A percentile compares a stretch with the other conserved stretches of the same genome.
These are phyloP conservation scores for Globisporangium emineosum DNA, from an alignment of 352 stramenopile genomes.

Conservation along the genomic window DNA sequence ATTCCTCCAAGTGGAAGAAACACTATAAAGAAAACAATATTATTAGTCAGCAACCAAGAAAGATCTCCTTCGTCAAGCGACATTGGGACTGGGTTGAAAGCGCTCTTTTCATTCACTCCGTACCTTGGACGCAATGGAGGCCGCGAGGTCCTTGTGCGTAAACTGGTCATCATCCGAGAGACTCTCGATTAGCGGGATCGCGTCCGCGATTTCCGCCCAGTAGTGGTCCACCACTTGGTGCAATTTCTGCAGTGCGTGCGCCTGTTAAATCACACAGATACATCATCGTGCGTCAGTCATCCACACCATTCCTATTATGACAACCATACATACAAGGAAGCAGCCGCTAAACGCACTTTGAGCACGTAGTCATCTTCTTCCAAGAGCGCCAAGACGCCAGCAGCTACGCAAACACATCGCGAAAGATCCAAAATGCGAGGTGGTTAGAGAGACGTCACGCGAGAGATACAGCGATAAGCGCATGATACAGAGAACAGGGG, in stretches of 20 bases:
- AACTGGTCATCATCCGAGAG: constrained; percentile 94
- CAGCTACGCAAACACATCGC: constrained; percentile 40
- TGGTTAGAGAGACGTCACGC: background rate
- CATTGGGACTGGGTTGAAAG: background rate
- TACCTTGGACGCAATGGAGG: constrained; percentile 89
- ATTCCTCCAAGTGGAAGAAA: constrained; percentile 99
- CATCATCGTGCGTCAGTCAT: constrained; percentile 10
- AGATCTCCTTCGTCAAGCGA: too few relatives aligned
- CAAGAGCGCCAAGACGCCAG: constrained; percentile 85
- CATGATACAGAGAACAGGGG: background rate
- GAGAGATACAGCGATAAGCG: background rate
- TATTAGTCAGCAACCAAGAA: background rate
- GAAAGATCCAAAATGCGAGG: constrained; percentile 18
- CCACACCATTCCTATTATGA: background rate
- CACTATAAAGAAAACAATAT: constrained; percentile 50
- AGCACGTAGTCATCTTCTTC: constrained; percentile 91
- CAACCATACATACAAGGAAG: background rate
- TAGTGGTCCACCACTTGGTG: constrained; percentile 92
- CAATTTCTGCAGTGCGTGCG: constrained; percentile 90
- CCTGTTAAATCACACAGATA: constrained; percentile 31
- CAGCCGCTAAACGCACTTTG: constrained; percentile 41
- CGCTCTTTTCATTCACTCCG: background rate
- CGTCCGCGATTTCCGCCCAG: constrained; percentile 93
- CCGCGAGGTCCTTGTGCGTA: constrained; percentile 87
- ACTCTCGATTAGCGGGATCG: constrained; percentile 90